These are phyloP conservation scores for Stachybotrys chlorohalonatus DNA, from an alignment of 2,329 filamentous ascomycete species.

Conservation along the genomic window DNA sequence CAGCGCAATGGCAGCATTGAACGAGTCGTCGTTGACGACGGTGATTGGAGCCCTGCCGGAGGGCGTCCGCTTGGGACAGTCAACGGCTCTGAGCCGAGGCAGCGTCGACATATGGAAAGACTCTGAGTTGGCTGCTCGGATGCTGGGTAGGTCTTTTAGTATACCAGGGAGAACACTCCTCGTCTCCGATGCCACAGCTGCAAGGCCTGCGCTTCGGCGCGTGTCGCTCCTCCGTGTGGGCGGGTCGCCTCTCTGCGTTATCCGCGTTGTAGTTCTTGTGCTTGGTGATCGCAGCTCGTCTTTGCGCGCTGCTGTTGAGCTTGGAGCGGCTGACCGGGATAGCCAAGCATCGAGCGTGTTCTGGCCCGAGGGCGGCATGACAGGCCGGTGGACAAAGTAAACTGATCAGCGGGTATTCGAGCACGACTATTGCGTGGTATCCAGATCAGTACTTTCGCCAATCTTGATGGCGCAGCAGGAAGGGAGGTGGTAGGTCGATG, in stretches of 20 bases:
- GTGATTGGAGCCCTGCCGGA: slow-evolving; percentile 25
- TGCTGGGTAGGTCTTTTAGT: slow-evolving; percentile 31
- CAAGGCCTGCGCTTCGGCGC: slow-evolving; percentile 20
- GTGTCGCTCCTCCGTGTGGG: slow-evolving; percentile 7
- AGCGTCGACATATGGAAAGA: slow-evolving; percentile 25
- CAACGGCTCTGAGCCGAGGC: slow-evolving; percentile 25
- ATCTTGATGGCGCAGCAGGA: no score
- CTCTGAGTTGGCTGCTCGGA: slow-evolving; percentile 27
- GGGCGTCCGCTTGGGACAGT: slow-evolving; percentile 31
- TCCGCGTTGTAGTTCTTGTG: slow-evolving; percentile 5
- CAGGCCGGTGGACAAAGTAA: background rate
- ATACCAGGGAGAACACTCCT: slow-evolving; percentile 35
- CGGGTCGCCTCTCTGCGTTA: background rate
- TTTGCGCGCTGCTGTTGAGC: slow-evolving; percentile 1
- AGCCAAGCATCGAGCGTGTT: slow-evolving; percentile 19
- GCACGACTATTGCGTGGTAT: no score
- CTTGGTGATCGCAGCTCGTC: background rate
- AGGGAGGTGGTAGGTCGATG: no score
- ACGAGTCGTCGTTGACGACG: slow-evolving; percentile 47
- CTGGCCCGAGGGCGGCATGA: slow-evolving; percentile 10
- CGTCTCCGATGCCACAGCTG: slow-evolving; percentile 37
- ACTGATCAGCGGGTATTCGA: no score
- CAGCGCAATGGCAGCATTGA: slow-evolving; percentile 43
- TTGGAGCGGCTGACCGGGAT: slow-evolving; percentile 3
- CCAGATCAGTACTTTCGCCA: no score